Percentiles rank a stretch among this genome's conserved stretches.
These are phyloP conservation scores for Cardiospermum halicacabum DNA, from an alignment of 345 rosid species.

Conservation along the genomic window DNA sequence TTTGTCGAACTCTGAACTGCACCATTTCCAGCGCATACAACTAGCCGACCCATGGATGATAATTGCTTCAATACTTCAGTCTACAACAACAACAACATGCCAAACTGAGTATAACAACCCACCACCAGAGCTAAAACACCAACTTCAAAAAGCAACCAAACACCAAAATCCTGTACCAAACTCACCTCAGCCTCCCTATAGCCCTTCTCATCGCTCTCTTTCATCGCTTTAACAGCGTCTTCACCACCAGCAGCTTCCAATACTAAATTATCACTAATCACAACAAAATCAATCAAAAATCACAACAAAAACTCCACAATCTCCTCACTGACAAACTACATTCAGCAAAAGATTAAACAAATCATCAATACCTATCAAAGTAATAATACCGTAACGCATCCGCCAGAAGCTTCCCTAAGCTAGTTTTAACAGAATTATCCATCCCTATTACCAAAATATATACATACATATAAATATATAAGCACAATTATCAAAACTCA, in stretches of 20 bases:
- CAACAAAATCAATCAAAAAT: constrained; percentile 12
- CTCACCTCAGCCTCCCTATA: constrained; percentile 71
- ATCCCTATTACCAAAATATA: constrained; percentile 42
- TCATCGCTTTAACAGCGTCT: constrained; percentile 44
- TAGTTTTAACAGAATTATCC: constrained; percentile 52
- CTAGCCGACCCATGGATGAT: constrained; percentile 76
- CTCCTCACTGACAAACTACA: neutral
- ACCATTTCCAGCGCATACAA: constrained; percentile 85
- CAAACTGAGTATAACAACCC: constrained; percentile 3
- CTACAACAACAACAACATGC: constrained; percentile 40
- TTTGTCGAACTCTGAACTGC: constrained; percentile 72
- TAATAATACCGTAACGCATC: constrained; percentile 64
- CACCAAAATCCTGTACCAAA: no score
- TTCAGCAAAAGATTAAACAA: neutral
- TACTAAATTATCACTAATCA: constrained; percentile 70
- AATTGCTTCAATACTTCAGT: constrained; percentile 80
- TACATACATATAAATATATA: neutral
- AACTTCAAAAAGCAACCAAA: neutral
- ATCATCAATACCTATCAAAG: constrained; percentile 64
- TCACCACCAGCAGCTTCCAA: constrained; percentile 83
- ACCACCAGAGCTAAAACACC: neutral
- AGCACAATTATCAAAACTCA: constrained; percentile 6
- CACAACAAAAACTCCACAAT: constrained; percentile 5
- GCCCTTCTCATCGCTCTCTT: constrained; percentile 65
- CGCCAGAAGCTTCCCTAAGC: constrained; percentile 60